phyloP scores from a whole-genome alignment of 2,329 filamentous ascomycete genomes.

The Ascochyta lentis region DNA sequence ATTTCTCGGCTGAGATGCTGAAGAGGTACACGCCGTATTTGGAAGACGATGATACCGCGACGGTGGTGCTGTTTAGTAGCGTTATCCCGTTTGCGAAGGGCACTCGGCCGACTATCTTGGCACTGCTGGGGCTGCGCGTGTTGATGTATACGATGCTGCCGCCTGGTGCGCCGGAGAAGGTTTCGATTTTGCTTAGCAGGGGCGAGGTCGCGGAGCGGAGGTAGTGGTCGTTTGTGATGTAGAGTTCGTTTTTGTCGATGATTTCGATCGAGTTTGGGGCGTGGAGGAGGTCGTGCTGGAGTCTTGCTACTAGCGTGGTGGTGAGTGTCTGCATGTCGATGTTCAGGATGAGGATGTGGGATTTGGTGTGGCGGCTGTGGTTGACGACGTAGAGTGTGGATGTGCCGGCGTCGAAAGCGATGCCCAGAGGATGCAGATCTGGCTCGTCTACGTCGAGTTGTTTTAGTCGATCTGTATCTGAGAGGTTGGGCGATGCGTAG shows the following conservation, averaged over 20 bases:
- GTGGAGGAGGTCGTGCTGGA: conserved; percentile 43
- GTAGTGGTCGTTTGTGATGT: conserved; percentile 54
- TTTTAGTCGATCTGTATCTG: conserved; percentile 28
- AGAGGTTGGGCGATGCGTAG: conserved; percentile 37
- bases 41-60: conserved; percentile 51
- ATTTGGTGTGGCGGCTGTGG: conserved; percentile 43
- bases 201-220: conserved; percentile 36
- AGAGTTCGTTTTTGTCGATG: conserved; percentile 41
- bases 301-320: conserved; percentile 38
- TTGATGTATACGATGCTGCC: conserved; percentile 49
- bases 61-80: conserved; percentile 43
- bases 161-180: conserved; percentile 45
- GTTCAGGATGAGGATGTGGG: conserved; percentile 42
- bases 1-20: conserved; percentile 16
- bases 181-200: conserved; percentile 48
- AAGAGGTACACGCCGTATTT: conserved; percentile 48
- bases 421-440: conserved; percentile 54
- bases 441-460: conserved; percentile 28
- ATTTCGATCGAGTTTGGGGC: conserved; percentile 51
- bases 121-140: conserved; percentile 16
- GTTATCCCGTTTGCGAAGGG: conserved; percentile 54
- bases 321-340: conserved; percentile 30
- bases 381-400: conserved; percentile 51
- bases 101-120: conserved; percentile 38
- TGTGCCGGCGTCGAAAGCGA: conserved; percentile 46